These are phyloP conservation scores for Cladosporium cucumerinum DNA, from an alignment of 2,329 filamentous ascomycete genomes.

Conservation along the genomic window DNA sequence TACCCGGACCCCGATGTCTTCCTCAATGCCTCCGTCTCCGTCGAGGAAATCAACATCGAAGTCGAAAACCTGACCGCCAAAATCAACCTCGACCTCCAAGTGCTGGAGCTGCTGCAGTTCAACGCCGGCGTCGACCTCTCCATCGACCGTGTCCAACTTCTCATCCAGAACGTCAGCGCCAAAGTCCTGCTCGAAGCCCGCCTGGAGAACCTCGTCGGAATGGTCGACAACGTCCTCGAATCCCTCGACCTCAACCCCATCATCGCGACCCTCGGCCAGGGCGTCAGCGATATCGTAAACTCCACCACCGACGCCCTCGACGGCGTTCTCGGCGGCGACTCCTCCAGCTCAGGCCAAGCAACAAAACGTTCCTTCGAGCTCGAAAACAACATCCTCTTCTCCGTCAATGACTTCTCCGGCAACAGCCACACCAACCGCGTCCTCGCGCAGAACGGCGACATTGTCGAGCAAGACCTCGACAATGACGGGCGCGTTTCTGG, in stretches of 20 bases:
- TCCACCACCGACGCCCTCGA: conserved; percentile 17
- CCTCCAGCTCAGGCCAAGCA: conserved; percentile 31
- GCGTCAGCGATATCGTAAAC: conserved; percentile 22
- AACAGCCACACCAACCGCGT: conserved; percentile 50
- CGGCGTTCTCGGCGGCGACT: not conserved
- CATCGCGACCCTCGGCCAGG: conserved; percentile 51
- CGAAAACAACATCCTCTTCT: conserved; percentile 58
- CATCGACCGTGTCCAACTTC: conserved; percentile 55
- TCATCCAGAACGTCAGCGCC: conserved; percentile 58
- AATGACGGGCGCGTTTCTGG: conserved; percentile 42
- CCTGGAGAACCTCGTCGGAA: conserved; percentile 57
- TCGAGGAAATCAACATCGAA: conserved; percentile 57
- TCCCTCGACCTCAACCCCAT: conserved; percentile 61
- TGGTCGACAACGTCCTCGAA: conserved; percentile 57
- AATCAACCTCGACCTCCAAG: conserved; percentile 52
- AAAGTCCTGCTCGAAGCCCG: conserved; percentile 59
- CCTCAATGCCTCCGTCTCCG: conserved; percentile 57
- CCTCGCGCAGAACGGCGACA: conserved; percentile 61
- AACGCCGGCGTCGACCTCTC: conserved; percentile 59
- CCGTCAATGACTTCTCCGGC: conserved; percentile 55
- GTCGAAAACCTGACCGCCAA: conserved; percentile 54
- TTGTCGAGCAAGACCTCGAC: conserved; percentile 57
- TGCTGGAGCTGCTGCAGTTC: conserved; percentile 57
- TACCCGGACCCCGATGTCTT: conserved; percentile 53
- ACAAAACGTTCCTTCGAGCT: conserved; percentile 45